Conservation (phyloP, 1,139 yeast species). For the Pichia sp. region DNA sequence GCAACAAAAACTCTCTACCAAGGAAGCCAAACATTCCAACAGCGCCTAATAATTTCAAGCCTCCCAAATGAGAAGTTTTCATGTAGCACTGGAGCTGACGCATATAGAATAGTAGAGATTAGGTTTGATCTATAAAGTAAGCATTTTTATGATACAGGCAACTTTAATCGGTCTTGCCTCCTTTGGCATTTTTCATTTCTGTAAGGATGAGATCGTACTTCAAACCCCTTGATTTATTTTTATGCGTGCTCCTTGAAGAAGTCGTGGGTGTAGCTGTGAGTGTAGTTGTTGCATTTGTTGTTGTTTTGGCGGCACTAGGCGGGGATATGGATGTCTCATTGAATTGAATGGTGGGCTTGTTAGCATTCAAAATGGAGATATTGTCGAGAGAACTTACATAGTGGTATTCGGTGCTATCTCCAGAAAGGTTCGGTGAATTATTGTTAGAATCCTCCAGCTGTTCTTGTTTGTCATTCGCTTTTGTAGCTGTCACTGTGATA, state of each 20-base stretch:
- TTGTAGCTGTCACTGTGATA: too few relatives aligned
- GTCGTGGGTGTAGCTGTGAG: slow-evolving; percentile 2
- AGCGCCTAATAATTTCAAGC: too few relatives aligned
- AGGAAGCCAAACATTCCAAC: too few relatives aligned
- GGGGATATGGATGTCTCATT: slow-evolving; percentile 4
- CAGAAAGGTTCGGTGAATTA: not conserved
- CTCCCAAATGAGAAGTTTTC: too few relatives aligned
- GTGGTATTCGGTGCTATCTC: slow-evolving; percentile 8
- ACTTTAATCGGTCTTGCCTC: slow-evolving; percentile 24
- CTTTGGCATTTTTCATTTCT: slow-evolving; percentile 20
- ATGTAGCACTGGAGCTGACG: too few relatives aligned
- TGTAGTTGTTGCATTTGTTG: too few relatives aligned
- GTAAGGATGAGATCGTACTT: slow-evolving; percentile 18
- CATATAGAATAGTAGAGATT: too few relatives aligned
- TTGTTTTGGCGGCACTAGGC: slow-evolving; percentile 2
- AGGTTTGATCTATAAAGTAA: not conserved
- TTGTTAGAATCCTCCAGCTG: not conserved
- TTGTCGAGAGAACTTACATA: slow-evolving; percentile 1
- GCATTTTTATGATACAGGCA: too few relatives aligned
- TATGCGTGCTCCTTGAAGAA: slow-evolving; percentile 9
- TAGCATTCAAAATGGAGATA: slow-evolving; percentile 1
- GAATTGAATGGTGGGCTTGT: slow-evolving; percentile 1
- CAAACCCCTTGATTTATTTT: not conserved
- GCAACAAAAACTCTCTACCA: slow-evolving; percentile 4
- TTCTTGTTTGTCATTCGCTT: not conserved